Evolutionary conservation across 441 rosid species (phyloP), one percentile per base, ranked within the genome.

Genomic region (Iberis amara): DNA sequence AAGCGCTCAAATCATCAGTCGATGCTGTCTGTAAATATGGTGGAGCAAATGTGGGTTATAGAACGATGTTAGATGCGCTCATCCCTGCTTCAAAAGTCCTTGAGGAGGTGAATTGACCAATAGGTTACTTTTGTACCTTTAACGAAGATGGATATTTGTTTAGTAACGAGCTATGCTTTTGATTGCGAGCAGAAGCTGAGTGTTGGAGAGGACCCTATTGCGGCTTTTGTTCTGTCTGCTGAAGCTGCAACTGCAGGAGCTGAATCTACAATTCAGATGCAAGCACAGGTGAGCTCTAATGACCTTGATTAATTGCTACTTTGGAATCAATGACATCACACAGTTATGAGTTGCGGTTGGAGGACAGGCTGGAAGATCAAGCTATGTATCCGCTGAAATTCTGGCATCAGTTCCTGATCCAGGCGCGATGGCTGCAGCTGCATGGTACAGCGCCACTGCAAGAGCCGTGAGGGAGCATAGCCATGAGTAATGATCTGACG

Each of bases 371-470:
- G 96, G 98, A 32, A 80, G 95, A 36, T 85, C 96, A 23, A 72
- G 82, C 68, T 91, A 87, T 45, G 78, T 91, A 15, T 73, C 95
- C 0, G 62, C 70, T 0, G 87, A 77, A 54, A 63, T 73, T 30
- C 84, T 91, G n/a, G 75, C 80, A 5, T 52, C 77, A 2, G 94
- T 79, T 62, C 96, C 96, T 12, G 98, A 87, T 65, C 98, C 98
- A 0, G 98, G 96, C 27, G 98, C 98, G 11, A 76, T 91, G 94
- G 96, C 94, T 5, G 90, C 79, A 53, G 94, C 98, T 30, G 59
- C 80, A 13, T 91, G 98, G 98, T 91, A 81, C 72, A 71, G 79
- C 57, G 98, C 96, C 0, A 95, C 94, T 35, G 95, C 95, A 53
- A 62, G 89, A 63, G 98, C 95, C 11, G 75, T 88, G 47, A 75